phyloP scores from a whole-genome alignment of 169 alveolate species.

The Plasmodium sp. region DNA sequence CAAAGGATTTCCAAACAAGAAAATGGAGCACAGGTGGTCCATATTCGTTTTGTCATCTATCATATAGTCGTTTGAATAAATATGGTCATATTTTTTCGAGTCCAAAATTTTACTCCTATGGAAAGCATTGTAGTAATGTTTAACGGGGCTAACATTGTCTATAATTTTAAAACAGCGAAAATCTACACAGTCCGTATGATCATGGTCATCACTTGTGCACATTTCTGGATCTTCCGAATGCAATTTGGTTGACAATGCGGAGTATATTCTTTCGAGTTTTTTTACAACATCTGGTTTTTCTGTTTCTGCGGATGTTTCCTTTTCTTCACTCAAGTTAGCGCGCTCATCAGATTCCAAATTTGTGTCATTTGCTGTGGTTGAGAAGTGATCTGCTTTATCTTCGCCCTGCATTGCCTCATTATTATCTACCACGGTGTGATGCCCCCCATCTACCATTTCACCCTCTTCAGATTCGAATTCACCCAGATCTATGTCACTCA shows the following conservation, averaged over 20 bases:
- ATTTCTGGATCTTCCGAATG: constrained; percentile 55
- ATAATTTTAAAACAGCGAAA: constrained; percentile 58
- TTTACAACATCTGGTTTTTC: constrained; percentile 61
- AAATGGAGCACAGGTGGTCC: constrained; percentile 66
- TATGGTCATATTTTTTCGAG: constrained; percentile 53
- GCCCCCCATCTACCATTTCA: neutral
- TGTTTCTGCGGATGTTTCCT: constrained; percentile 1
- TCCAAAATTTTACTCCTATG: constrained; percentile 59
- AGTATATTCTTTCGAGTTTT: constrained; percentile 34
- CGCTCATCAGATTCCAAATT: neutral
- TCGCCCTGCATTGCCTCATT: constrained; percentile 4
- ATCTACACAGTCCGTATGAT: constrained; percentile 53
- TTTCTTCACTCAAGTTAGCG: constrained; percentile 7
- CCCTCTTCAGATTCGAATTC: constrained; percentile 13
- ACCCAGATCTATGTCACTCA: constrained; percentile 3
- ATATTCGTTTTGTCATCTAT: constrained; percentile 53
- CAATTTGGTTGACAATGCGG: constrained; percentile 46
- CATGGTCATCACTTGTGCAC: constrained; percentile 22
- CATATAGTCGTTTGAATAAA: constrained; percentile 53
- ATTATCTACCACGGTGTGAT: neutral
- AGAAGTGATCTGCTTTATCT: neutral
- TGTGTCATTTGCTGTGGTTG: neutral
- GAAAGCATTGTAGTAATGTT: constrained; percentile 58
- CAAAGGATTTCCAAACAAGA: constrained; percentile 71
- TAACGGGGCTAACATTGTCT: constrained; percentile 51